phyloP scores from a whole-genome alignment of 495 filamentous ascomycete species.

The Penicillium malachiteum region DNA sequence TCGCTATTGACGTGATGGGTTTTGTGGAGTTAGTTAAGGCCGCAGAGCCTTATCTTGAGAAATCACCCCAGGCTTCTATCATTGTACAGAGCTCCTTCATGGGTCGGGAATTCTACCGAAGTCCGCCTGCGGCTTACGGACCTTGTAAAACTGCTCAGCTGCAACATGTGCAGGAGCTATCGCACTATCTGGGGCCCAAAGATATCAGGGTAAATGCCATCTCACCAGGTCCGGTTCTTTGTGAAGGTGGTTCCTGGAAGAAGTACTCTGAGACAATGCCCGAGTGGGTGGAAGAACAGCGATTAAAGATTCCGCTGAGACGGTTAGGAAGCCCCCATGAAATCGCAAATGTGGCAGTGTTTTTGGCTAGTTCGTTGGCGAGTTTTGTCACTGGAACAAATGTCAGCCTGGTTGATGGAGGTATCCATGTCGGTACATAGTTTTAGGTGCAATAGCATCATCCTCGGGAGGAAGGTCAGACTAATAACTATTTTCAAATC shows the following conservation, averaged over 20 bases:
- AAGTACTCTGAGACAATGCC: slow-evolving; percentile 1
- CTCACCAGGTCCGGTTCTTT: slow-evolving; percentile 1
- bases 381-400: slow-evolving; percentile 7
- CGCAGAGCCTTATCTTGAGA: slow-evolving; percentile 7
- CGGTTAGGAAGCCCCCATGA: slow-evolving; percentile 8
- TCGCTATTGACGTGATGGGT: slow-evolving; percentile 15
- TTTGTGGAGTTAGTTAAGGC: slow-evolving; percentile 14
- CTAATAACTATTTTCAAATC: too few relatives aligned
- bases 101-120: slow-evolving; percentile 12
- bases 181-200: slow-evolving; percentile 7
- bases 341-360: slow-evolving; percentile 10
- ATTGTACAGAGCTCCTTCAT: slow-evolving; percentile 14
- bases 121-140: slow-evolving; percentile 8
- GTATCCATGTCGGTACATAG: slow-evolving; percentile 10
- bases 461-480: too few relatives aligned
- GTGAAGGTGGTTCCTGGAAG: slow-evolving; percentile 6
- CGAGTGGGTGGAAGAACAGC: slow-evolving; percentile 15
- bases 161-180: slow-evolving; percentile 10
- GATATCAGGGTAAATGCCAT: slow-evolving; percentile 5
- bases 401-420: slow-evolving; percentile 11
- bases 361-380: slow-evolving; percentile 11
- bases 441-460: not conserved
- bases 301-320: slow-evolving; percentile 11
- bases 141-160: slow-evolving; percentile 9
- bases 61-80: slow-evolving; percentile 5